Base-by-base conservation (phyloP, 2,329 filamentous ascomycete genomes). In the Alternaria sp. region DNA sequence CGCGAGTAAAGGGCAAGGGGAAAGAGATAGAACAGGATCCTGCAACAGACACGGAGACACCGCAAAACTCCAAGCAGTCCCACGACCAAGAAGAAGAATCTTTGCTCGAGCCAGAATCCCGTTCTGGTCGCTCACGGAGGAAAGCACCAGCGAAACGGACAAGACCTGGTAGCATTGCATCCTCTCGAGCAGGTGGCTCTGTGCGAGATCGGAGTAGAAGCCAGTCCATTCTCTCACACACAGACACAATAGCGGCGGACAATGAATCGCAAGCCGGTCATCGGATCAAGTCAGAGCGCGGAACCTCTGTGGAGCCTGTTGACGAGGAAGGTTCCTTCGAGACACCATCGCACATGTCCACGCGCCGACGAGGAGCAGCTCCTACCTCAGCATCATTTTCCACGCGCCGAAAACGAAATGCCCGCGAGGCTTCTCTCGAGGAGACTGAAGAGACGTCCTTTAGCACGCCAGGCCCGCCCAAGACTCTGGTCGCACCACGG, bases 281-380 rank as follows among this genome's bases (percentile, higher is more conserved):
- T 42, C 69, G 69, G 22, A 79, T 85, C 59, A 85, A 85, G 62
- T 77, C 75, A 11, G 83, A 85, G 65, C 81, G 81, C 12, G 79
- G 77, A 7, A 82, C 80, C 18, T 81, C 82, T 6, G 77, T 79
- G 26, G 80, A 81, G 20, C 65, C 72, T 7, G 69, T 77, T n/a
- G 80, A 81, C 20, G 78, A 80, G 18, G 76, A 79, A 38, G 38
- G 51, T 39, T 26, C 63, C 18, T 62, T 57, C 9, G 66, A 73
- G 12, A 74, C 71, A 5, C 74, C 75, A 5, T 65, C 69, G 5
- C 73, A 76, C n/a, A 68, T 69, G 56, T 71, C 68, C 22, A 76
- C 72, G 7, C 73, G 74, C 41, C 70, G 73, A 44, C 71, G 76
- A 46, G 72, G 65, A 20, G 69, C 64, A 14, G 47, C 66, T 5